phyloP scores from a whole-genome alignment of 2,329 filamentous ascomycete species.

The Colletotrichum sp. region DNA sequence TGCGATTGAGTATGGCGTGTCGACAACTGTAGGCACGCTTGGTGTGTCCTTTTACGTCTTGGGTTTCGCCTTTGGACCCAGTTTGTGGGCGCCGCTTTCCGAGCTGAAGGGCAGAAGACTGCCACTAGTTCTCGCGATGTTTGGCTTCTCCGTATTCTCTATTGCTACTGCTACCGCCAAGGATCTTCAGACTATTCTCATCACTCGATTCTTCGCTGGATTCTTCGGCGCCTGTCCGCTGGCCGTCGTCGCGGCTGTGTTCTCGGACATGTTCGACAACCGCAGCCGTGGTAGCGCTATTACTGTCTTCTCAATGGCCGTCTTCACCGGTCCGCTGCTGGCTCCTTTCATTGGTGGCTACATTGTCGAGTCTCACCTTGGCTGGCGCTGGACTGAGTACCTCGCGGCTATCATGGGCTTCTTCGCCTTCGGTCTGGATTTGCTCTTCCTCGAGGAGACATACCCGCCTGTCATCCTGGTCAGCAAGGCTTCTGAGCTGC shows the following conservation, averaged over 20 bases:
- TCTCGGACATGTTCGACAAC: conserved; percentile 75
- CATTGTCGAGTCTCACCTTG: conserved; percentile 65
- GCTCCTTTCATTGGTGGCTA: conserved; percentile 75
- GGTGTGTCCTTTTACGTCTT: conserved; percentile 75
- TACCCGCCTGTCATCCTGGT: conserved; percentile 73
- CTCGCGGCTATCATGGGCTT: conserved; percentile 68
- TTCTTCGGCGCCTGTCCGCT: conserved; percentile 75
- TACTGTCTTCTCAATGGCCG: conserved; percentile 63
- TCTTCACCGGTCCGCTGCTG: conserved; percentile 71
- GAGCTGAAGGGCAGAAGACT: conserved; percentile 73
- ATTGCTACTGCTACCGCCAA: conserved; percentile 69
- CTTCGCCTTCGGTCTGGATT: conserved; percentile 60
- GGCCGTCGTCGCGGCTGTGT: conserved; percentile 73
- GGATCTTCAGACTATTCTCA: conserved; percentile 71
- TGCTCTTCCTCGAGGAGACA: conserved; percentile 71
- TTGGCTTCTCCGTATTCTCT: conserved; percentile 73
- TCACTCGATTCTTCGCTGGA: conserved; percentile 76
- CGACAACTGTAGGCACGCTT: conserved; percentile 65
- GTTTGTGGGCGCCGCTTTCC: conserved; percentile 75
- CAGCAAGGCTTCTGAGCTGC: conserved; percentile 64
- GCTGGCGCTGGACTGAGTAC: conserved; percentile 79
- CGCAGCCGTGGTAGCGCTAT: conserved; percentile 63
- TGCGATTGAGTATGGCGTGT: conserved; percentile 64
- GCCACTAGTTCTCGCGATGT: conserved; percentile 65
- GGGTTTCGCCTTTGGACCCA: conserved; percentile 74